Base-by-base conservation (phyloP, 495 filamentous ascomycete genomes). In the Penicillium paradoxum region DNA sequence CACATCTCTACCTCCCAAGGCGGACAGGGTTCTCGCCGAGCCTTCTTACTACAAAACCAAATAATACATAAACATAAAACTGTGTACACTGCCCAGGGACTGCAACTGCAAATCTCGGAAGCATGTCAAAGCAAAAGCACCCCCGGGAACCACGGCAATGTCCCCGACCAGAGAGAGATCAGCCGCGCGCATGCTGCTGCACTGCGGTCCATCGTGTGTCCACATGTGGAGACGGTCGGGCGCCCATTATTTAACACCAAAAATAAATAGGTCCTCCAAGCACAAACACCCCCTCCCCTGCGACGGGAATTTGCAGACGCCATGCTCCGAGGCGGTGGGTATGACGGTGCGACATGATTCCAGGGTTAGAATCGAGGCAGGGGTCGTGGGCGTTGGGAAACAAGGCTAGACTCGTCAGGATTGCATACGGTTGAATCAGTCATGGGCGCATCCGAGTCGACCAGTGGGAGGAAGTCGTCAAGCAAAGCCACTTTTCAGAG, bases 131-230 rank as follows among this genome's bases (percentile, higher is more conserved):
- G 45, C 33, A 30, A 38, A 50, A 50, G 53, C 37, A 37, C 30
- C 39, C n/a, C n/a, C 33, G 29, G 42, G 9, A 41, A 18, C 37
- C 21, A 50, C 54, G 48, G 54, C 41, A 46, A 45, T 38, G 36
- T n/a, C 48, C n/a, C 46, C 43, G 33, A 41, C 33, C 41, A 55
- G 42, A 45, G 33, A 41, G 39, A 52, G 46, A 60, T 61, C 62
- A 56, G 62, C 62, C 62, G 62, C 62, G 58, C 62, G 62, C 62
- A 64, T 64, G 55, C 42, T 37, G 21, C 39, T 48, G 44, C 44
- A 34, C 18, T 24, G 45, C 21, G 21, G 42, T 45, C 27, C 25
- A 45, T 17, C 25, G 5, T 30, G 30, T 37, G 17, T 45, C 58
- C 58, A 58, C 61, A 9, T 45, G 61, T 64, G 61, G 61, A 51